Base-by-base conservation (phyloP, 2,329 filamentous ascomycete genomes). In the Huntiella bhutanensis region DNA sequence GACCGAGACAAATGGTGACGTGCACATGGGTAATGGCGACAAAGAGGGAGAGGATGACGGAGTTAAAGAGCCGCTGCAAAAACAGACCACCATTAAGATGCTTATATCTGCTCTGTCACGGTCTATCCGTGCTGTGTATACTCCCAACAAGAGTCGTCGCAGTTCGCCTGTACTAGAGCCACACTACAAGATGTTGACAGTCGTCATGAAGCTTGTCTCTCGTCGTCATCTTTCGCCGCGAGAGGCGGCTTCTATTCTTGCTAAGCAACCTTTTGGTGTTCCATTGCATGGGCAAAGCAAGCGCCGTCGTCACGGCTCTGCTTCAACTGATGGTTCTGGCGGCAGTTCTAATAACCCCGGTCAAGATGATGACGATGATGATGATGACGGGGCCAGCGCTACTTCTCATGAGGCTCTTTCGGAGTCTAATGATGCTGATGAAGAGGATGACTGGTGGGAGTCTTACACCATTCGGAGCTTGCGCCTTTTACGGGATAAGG, bases 161-260 rank as follows among this genome's bases (percentile, higher is more conserved):
- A 85, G 94, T 51, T 32, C 40, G 4, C 85, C 83, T 0, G 78
- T 92, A 17, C 70, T 95, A 12, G 87, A 94, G 58, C 87, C 87
- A 3, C 86, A 94, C 58, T 94, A 92, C 67, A 94, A 93, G 62
- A 78, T 94, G 15, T 72, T 91, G 33, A 81, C 82, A 2, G 66
- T 91, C 16, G 64, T 86, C 5, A 77, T 92, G 63, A 94, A 95
- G 59, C 69, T 94, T 17, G 81, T 92, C 12, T 66, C 66, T 33
- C 62, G 65, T 11, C 61, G 63, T 11, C 67, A 73, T 28, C 54
- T 76, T 4, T 51, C 61, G 2, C 61, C 62, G n/a, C 61, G 65
- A 40, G 64, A 68, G 12, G 73, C 64, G 0, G 69, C 68, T 33
- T 56, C 67, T 38, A 62, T 74, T n/a, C 58, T 77, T 6, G 66